Base-by-base conservation (phyloP, 208 protist species). In the Leishmania turanica region DNA sequence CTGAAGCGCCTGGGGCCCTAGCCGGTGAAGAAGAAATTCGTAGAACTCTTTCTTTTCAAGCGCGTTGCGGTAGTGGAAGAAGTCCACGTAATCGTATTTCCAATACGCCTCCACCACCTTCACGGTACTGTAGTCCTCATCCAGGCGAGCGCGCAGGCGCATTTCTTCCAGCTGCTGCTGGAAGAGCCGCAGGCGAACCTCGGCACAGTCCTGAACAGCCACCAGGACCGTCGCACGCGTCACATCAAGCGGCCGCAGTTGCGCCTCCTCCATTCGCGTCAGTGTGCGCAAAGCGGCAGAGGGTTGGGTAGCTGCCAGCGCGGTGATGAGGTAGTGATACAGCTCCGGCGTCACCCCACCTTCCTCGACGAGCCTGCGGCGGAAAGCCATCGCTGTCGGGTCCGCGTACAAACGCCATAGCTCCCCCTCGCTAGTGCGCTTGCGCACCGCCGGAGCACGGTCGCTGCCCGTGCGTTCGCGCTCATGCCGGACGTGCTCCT, bases 311-410 rank as follows among this genome's bases (percentile, higher is more conserved):
- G 64, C 60, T 27, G 86, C 82, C 31, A 98, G 78, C 4, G 95
- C 87, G 11, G 87, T 85, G 75, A 98, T 89, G 15, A 98, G 76
- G 84, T 98, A 98, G 82, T 98, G 95, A 77, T 98, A 98, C 80
- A 98, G 81, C 90, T 98, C 93, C 0, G 95, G 81, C 51, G 95
- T 93, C 5, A 96, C 81, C 11, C 92, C 92, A 47, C 91, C 91
- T 31, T 90, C 81, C 37, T 94, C 84, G 45, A 97, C 62, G 27
- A 79, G 42, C n/a, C 72, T 73, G 3, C 82, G 72, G 31, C 95
- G 89, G 88, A 93, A 96, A 15, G 83, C 85, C 40, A 77, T 51
- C 8, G 90, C 87, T 42, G 88, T 89, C 19, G 89, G 76, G 77
- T 97, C 93, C 3, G 79, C 53, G 71, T 79, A 89, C 80, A 86